Evolutionary conservation across 2,329 filamentous ascomycete species (phyloP).

Genomic region (Colletotrichum liriopes): DNA sequence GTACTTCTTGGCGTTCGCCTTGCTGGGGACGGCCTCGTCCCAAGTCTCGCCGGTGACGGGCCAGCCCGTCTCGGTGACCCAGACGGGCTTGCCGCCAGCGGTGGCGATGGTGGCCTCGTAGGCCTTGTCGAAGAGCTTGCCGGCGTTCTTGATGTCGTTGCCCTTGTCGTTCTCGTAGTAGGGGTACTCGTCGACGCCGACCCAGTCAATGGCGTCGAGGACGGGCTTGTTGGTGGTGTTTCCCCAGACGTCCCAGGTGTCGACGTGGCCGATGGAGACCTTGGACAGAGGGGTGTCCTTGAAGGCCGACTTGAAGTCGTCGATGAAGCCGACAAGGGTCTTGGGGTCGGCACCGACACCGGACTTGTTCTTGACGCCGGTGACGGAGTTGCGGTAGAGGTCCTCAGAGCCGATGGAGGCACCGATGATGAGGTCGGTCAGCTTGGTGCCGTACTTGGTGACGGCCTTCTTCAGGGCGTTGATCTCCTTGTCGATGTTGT

Average conservation of each 20-base stretch:
- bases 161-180: constrained; percentile 74
- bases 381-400: constrained; percentile 74
- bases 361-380: constrained; percentile 74
- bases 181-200: constrained; percentile 77
- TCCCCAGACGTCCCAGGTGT: constrained; percentile 77
- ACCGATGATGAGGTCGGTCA: constrained; percentile 73
- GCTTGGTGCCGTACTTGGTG: constrained; percentile 63
- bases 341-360: constrained; percentile 73
- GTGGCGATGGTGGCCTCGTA: constrained; percentile 62
- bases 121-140: constrained; percentile 68
- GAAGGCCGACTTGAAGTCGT: constrained; percentile 74
- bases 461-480: constrained; percentile 72
- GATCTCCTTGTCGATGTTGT: constrained; percentile 73
- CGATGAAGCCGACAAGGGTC: constrained; percentile 76
- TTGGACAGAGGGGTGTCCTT: constrained; percentile 59
- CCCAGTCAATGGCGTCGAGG: constrained; percentile 74
- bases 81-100: constrained; percentile 68
- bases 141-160: constrained; percentile 70
- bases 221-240: constrained; percentile 73
- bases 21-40: constrained; percentile 69
- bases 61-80: constrained; percentile 79
- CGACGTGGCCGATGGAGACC: constrained; percentile 75
- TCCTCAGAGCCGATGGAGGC: constrained; percentile 79
- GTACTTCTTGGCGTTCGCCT: constrained; percentile 74
- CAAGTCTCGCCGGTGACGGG: constrained; percentile 68